A percentile compares a stretch with the other conserved stretches of the same genome.
Evolutionary conservation across 225 moss, liverwort and hornwort genomes (phyloP).

Genomic region (Anthoceros angustus): DNA sequence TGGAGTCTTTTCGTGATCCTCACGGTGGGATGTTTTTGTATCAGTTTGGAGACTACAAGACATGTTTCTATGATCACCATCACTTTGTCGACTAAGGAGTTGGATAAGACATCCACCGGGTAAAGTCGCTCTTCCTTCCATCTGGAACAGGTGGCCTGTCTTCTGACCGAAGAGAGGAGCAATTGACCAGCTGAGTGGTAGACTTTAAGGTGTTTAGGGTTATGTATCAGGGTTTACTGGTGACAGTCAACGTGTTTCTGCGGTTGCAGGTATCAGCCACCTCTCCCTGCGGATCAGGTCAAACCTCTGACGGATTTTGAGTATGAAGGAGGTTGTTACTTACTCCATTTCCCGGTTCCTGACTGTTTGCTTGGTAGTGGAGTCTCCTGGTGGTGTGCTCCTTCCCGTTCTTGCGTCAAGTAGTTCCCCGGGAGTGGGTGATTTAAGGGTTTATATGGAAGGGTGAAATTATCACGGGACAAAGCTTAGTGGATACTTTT

Average conservation of each 20-base stretch:
- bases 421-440: neutral
- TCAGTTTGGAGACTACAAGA: conserved; percentile 54
- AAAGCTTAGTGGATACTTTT: neutral
- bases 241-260: neutral
- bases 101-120: conserved; percentile 56
- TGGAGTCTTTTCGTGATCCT: neutral
- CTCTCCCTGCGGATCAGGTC: conserved; percentile 93
- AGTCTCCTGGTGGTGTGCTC: neutral
- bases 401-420: neutral
- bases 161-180: neutral
- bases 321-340: conserved; percentile 60
- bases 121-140: conserved; percentile 8
- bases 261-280: conserved; percentile 82
- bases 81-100: conserved; percentile 44
- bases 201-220: neutral
- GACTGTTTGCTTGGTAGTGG: neutral
- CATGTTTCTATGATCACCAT: conserved; percentile 60
- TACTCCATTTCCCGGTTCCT: neutral
- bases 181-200: neutral
- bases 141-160: neutral
- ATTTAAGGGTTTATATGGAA: neutral
- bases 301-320: conserved; percentile 94
- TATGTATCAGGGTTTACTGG: neutral
- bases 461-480: neutral
- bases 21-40: conserved; percentile 3